A percentile compares a stretch with the other conserved stretches of the same genome.
phyloP scores from a whole-genome alignment of 2,329 filamentous ascomycete species.

The Hypoxylon sp. region DNA sequence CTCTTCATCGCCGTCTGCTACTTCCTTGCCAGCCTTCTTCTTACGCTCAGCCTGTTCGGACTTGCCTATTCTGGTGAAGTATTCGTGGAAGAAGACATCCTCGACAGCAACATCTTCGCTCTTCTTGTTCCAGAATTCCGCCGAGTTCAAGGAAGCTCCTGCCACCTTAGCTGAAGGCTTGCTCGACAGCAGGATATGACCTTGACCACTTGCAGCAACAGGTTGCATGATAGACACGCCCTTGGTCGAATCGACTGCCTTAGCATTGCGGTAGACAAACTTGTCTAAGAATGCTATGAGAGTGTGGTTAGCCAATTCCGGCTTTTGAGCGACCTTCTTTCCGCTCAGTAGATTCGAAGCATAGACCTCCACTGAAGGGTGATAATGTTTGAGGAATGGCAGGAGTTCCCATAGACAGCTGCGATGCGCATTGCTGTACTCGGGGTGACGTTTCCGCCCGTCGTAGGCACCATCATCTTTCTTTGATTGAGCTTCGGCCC shows the following conservation, averaged over 20 bases:
- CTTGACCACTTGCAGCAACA: constrained; percentile 69
- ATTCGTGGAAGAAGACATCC: constrained; percentile 98
- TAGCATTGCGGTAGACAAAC: constrained; percentile 97
- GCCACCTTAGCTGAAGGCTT: constrained; percentile 59
- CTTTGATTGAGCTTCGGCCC: constrained; percentile 41
- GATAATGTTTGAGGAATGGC: constrained; percentile 86
- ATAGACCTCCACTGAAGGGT: constrained; percentile 91
- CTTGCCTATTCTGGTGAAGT: constrained; percentile 85
- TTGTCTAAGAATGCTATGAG: constrained; percentile 97
- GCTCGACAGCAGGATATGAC: constrained; percentile 70
- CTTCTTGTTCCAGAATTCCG: constrained; percentile 92
- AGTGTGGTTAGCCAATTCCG: constrained; percentile 90
- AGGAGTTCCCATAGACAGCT: constrained; percentile 95
- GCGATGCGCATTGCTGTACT: constrained; percentile 91
- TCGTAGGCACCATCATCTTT: constrained; percentile 73
- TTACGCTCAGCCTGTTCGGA: constrained; percentile 69
- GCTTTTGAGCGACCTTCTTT: constrained; percentile 83
- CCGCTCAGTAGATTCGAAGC: constrained; percentile 79
- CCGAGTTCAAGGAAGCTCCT: constrained; percentile 77
- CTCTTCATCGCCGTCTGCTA: constrained; percentile 57
- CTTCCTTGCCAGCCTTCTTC: constrained; percentile 68
- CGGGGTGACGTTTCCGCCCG: constrained; percentile 90
- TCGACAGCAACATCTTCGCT: constrained; percentile 89
- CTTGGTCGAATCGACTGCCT: constrained; percentile 75
- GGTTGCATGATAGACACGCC: constrained; percentile 98